Evolutionary conservation across 306 rosid species (phyloP).

Genomic region (Trifolium subterraneum): DNA sequence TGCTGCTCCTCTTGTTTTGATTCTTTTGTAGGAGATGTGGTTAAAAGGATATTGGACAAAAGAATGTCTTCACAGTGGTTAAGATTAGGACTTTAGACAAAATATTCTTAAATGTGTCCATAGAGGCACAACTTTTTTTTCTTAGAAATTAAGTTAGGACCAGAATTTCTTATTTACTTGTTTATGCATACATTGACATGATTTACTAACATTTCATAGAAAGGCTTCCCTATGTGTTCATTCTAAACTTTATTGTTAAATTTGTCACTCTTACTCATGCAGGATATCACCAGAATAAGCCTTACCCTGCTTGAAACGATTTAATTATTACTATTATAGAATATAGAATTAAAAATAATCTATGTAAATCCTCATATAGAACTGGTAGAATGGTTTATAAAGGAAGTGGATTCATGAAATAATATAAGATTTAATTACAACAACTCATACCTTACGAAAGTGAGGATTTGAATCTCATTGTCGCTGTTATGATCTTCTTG

Average conservation of each 20-base stretch:
- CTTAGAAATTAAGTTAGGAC: conserved; percentile 52
- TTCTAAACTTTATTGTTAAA: conserved; percentile 34
- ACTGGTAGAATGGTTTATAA: not conserved
- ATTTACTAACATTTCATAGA: conserved; percentile 55
- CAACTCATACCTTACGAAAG: not conserved
- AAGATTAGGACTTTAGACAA: conserved; percentile 65
- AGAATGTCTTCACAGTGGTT: conserved; percentile 62
- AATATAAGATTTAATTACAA: not conserved
- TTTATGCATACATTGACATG: conserved; percentile 55
- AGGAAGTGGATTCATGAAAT: not conserved
- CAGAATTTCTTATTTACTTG: conserved; percentile 55
- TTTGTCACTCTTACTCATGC: conserved; percentile 22
- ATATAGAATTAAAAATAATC: not conserved
- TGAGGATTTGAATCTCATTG: not conserved
- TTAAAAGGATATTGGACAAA: conserved; percentile 67
- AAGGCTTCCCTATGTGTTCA: not conserved
- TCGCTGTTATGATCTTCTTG: not conserved
- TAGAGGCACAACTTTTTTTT: conserved; percentile 47
- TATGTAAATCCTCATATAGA: not conserved
- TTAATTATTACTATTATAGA: no score
- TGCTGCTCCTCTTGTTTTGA: conserved; percentile 87
- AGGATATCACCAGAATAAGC: no score
- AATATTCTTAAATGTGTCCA: conserved; percentile 37
- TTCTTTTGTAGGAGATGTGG: conserved; percentile 69
- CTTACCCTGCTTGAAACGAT: no score